Conservation (phyloP, 345 rosid genomes). For the Melaleuca alternifolia region DNA sequence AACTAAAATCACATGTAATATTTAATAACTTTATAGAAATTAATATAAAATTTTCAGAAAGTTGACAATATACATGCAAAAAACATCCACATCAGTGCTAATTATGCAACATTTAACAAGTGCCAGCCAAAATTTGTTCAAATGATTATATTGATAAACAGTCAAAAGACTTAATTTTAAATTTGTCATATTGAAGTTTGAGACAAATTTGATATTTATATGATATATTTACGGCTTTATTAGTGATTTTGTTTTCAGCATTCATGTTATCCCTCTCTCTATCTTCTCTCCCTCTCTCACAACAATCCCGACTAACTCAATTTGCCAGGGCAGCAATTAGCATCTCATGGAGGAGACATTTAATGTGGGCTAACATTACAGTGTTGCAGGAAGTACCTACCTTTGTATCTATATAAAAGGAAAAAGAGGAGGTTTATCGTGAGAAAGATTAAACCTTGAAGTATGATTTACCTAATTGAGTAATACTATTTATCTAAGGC, state of each 20-base stretch:
- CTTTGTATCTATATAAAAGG: neutral
- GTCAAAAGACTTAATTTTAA: neutral
- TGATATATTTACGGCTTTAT: neutral
- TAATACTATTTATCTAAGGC: neutral
- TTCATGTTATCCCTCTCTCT: neutral
- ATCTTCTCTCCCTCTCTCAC: neutral
- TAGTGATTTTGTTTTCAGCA: neutral
- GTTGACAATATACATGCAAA: neutral
- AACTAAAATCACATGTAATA: neutral
- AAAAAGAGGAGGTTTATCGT: neutral
- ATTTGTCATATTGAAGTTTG: neutral
- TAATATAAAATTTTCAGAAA: neutral
- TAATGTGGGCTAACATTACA: neutral
- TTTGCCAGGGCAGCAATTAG: neutral
- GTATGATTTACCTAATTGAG: neutral
- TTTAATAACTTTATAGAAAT: neutral
- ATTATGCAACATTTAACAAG: neutral
- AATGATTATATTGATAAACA: neutral
- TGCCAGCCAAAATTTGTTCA: accelerated
- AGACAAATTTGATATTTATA: accelerated
- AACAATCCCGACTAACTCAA: neutral
- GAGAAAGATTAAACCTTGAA: neutral
- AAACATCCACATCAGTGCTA: neutral
- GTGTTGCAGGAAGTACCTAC: neutral
- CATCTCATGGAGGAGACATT: neutral